Percentiles rank a stretch among this genome's conserved stretches.
phyloP scores from a whole-genome alignment of 768 basidiomycete genomes.

The Mycena chlorophos region DNA sequence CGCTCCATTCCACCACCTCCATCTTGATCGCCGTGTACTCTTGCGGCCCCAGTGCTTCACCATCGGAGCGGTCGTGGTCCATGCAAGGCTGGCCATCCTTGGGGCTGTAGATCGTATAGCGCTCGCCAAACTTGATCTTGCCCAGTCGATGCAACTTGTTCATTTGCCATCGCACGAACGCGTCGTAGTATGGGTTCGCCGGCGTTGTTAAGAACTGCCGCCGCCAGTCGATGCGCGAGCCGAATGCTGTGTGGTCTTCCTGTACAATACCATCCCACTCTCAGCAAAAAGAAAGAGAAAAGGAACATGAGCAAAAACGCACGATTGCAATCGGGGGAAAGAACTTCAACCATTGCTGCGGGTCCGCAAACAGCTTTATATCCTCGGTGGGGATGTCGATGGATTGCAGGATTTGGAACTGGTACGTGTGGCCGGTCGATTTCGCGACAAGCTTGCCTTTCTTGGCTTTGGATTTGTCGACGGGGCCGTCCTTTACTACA shows the following conservation, averaged over 20 bases:
- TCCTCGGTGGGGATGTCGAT: slow-evolving; percentile 85
- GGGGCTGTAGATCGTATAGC: slow-evolving; percentile 97
- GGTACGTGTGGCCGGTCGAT: slow-evolving; percentile 90
- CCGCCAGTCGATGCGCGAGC: slow-evolving; percentile 98
- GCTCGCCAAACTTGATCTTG: slow-evolving; percentile 97
- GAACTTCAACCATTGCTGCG: slow-evolving; percentile 88
- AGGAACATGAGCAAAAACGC: too few relatives aligned
- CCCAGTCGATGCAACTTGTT: slow-evolving; percentile 85
- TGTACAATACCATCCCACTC: too few relatives aligned
- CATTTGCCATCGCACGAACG: slow-evolving; percentile 97
- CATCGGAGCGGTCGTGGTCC: slow-evolving; percentile 97
- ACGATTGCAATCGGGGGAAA: slow-evolving; percentile 96
- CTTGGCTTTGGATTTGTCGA: slow-evolving; percentile 76
- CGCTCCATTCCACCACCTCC: slow-evolving; percentile 86
- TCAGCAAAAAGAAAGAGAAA: too few relatives aligned
- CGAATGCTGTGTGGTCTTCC: slow-evolving; percentile 79
- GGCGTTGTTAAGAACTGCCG: slow-evolving; percentile 92
- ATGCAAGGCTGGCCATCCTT: slow-evolving; percentile 99
- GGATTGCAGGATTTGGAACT: slow-evolving; percentile 98
- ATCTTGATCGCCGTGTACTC: slow-evolving; percentile 96
- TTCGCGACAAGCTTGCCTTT: slow-evolving; percentile 95
- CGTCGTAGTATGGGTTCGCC: slow-evolving; percentile 94
- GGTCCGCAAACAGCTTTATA: slow-evolving; percentile 96
- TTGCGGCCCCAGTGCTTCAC: slow-evolving; percentile 92
- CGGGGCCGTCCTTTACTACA: slow-evolving; percentile 41